Conservation (phyloP, 148 eudicot genomes). For the Cornus florida region DNA sequence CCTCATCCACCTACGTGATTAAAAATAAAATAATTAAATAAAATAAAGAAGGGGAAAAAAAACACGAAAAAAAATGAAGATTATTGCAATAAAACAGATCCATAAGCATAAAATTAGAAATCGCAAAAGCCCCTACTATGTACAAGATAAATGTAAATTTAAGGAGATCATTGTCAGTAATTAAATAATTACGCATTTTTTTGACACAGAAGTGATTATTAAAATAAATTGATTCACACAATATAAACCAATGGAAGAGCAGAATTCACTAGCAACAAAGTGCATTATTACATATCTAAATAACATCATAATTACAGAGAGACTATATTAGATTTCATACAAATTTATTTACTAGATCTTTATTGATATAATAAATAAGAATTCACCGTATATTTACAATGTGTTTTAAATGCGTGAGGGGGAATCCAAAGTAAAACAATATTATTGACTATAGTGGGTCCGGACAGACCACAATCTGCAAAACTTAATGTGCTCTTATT, state of each 20-base stretch:
- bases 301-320: not conserved
- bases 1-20: conserved; percentile 71
- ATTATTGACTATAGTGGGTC: no score
- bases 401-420: no score
- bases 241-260: not conserved
- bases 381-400: no score
- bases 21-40: no score
- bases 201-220: not conserved
- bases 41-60: not conserved
- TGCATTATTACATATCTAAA: not conserved
- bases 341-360: not conserved
- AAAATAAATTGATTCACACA: not conserved
- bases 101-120: not conserved
- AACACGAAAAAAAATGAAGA: not conserved
- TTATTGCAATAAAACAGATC: not conserved
- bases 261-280: not conserved
- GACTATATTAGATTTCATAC: not conserved
- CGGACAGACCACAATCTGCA: no score
- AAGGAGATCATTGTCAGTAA: not conserved
- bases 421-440: no score
- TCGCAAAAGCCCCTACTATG: not conserved
- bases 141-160: not conserved
- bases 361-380: not conserved
- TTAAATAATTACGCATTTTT: no score
- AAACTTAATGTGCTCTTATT: no score